Evolutionary conservation across 2,329 filamentous ascomycete species (phyloP), one percentile per base, ranked within the genome.

Genomic region (Aspergillus sp.): DNA sequence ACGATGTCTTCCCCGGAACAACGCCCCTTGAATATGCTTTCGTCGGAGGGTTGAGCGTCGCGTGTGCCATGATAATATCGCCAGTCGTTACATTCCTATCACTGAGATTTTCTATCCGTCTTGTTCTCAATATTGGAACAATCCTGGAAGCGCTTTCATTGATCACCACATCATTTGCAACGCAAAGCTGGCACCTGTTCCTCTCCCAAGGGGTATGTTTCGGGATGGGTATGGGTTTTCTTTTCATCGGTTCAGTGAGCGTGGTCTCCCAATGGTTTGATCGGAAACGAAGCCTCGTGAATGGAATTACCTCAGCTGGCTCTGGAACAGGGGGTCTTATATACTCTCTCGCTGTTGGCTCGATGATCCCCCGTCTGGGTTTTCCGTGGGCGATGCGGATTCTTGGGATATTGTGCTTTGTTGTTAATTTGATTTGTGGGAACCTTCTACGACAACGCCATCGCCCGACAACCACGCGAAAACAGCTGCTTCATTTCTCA

Each of bases 241-340:
- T 81, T 1, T 82, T 81, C 55, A 77, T 80, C 2, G 78, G 73
- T 5, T 73, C 68, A 26, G 76, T 81, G 36, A 64, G 67, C 1
- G 77, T 83, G 40, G 67, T 75, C 0, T 73, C 81, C 2, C 80
- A 83, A 50, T 84, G 80, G 80, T 85, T 85, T 54, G 72, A 71
- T 4, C 75, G 73, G 3, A 70, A 70, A 10, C 68, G 80, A 2
- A 76, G 74, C 45, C 69, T 84, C 4, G 81, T 81, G 7, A 81
- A 80, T 54, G 79, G 80, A 0, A 74, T 83, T 43, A 70, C 74
- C 0, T 74, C 79, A 1, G 72, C 77, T 2, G 81, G 81, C 0
- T 76, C 74, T 12, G 81, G 81, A 0, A 51, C 82, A 1, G 81
- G 81, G 2, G 81, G 80, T 0, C 58, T 83, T 19, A 66, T 77